Conservation (phyloP, 345 rosid species). For the Erodium maritimum region DNA sequence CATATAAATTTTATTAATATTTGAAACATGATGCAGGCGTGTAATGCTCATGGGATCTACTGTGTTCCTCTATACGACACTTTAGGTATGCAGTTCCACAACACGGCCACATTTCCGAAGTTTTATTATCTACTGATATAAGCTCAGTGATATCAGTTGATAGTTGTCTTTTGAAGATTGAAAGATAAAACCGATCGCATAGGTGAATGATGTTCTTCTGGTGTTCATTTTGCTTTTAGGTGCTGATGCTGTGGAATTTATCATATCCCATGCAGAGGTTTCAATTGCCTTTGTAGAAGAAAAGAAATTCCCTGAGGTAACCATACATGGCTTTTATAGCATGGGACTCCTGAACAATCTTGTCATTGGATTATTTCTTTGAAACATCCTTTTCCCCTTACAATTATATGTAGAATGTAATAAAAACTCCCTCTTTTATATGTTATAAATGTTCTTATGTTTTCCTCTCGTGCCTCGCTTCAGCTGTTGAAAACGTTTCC, state of each 20-base stretch:
- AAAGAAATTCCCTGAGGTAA: slow-evolving; percentile 82
- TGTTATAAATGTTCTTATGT: slow-evolving; percentile 1
- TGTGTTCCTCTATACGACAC: slow-evolving; percentile 98
- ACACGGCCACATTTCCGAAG: neutral
- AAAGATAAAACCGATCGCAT: neutral
- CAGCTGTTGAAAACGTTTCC: slow-evolving; percentile 87
- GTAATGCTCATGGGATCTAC: slow-evolving; percentile 92
- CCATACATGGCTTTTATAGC: neutral
- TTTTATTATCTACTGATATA: too few species aligned
- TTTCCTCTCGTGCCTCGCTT: slow-evolving; percentile 10
- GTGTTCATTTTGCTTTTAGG: slow-evolving; percentile 31
- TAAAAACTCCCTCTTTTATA: neutral
- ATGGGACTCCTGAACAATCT: neutral
- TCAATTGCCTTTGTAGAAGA: slow-evolving; percentile 85
- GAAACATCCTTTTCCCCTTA: too few species aligned
- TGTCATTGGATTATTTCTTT: too few species aligned
- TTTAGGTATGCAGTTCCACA: slow-evolving; percentile 45
- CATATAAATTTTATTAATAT: slow-evolving; percentile 5
- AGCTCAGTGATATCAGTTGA: neutral
- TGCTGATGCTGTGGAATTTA: slow-evolving; percentile 83
- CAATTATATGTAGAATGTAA: too few species aligned
- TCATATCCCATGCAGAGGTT: slow-evolving; percentile 80
- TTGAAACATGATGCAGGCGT: slow-evolving; percentile 55
- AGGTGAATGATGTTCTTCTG: slow-evolving; percentile 5
- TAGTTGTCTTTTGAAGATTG: neutral